A percentile compares a stretch with the other conserved stretches of the same genome.
Conservation (phyloP, 73 alveolate genomes). For the Paramecium biaurelia region DNA sequence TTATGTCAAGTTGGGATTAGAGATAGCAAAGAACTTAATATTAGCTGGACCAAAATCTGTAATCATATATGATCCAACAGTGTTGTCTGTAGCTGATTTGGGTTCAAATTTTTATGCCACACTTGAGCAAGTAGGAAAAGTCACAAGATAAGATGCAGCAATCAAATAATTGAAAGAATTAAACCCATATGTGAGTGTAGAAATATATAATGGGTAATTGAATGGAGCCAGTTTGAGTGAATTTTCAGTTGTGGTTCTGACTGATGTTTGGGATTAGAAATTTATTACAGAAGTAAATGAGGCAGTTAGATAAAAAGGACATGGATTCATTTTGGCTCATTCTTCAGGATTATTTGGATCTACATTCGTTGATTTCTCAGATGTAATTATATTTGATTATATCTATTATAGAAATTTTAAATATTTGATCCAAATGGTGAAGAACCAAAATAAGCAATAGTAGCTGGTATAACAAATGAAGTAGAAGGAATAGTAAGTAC, state of each 20-base stretch:
- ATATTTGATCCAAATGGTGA: constrained; percentile 95
- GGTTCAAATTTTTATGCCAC: constrained; percentile 94
- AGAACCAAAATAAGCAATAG: constrained; percentile 92
- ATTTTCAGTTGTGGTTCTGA: constrained; percentile 82
- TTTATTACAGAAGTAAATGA: constrained; percentile 76
- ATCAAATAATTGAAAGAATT: constrained; percentile 87
- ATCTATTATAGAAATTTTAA: neutral
- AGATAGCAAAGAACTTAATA: constrained; percentile 96
- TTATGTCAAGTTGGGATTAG: constrained; percentile 80
- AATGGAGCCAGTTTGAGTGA: constrained; percentile 52
- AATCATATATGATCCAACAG: constrained; percentile 82
- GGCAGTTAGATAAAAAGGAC: constrained; percentile 76
- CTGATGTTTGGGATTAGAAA: constrained; percentile 84
- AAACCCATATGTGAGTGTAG: constrained; percentile 94
- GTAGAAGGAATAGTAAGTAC: constrained; percentile 84
- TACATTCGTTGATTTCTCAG: constrained; percentile 97
- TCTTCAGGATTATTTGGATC: constrained; percentile 89
- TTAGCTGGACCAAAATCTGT: constrained; percentile 97
- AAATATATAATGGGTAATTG: constrained; percentile 72
- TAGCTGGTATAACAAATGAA: constrained; percentile 79
- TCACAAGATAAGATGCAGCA: constrained; percentile 92
- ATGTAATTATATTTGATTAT: constrained; percentile 54
- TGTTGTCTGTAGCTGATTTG: constrained; percentile 80
- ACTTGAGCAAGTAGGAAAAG: constrained; percentile 88
- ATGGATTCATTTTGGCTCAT: constrained; percentile 85